These are phyloP conservation scores for Neckera pumila DNA, from an alignment of 225 moss, liverwort and hornwort genomes.

Conservation along the genomic window DNA sequence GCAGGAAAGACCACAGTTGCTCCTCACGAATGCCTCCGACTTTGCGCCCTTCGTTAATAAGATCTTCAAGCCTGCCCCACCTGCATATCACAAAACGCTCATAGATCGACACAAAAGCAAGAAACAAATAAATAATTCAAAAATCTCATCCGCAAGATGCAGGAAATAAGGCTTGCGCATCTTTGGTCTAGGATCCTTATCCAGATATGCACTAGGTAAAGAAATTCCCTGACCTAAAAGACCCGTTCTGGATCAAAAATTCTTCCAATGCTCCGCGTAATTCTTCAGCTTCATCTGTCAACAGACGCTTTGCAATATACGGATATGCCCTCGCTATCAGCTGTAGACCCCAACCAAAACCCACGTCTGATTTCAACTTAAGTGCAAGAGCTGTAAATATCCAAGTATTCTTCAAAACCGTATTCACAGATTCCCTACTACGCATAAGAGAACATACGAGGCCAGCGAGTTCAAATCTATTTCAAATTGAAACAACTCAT, in stretches of 20 bases:
- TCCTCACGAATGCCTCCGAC: slow-evolving; percentile 59
- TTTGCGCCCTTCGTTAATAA: slow-evolving; percentile 48
- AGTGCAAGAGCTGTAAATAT: background rate
- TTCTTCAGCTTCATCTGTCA: slow-evolving; percentile 65
- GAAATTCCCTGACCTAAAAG: slow-evolving; percentile 33
- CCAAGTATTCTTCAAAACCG: background rate
- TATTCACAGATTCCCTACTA: background rate
- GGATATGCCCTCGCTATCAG: slow-evolving; percentile 62
- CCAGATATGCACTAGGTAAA: background rate
- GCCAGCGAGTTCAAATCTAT: background rate
- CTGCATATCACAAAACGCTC: slow-evolving; percentile 6
- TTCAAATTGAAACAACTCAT: background rate
- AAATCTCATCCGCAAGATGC: background rate
- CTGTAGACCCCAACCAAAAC: slow-evolving; percentile 23
- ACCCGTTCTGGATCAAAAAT: slow-evolving; percentile 56
- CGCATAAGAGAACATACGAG: background rate
- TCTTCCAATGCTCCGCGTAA: slow-evolving; percentile 54
- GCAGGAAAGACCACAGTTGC: slow-evolving; percentile 61
- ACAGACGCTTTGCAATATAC: slow-evolving; percentile 56
- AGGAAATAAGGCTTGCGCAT: background rate
- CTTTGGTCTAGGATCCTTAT: background rate
- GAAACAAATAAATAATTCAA: background rate
- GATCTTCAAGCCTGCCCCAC: slow-evolving; percentile 57
- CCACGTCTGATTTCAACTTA: background rate
- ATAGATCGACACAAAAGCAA: background rate